phyloP scores from a whole-genome alignment of 2,329 filamentous ascomycete genomes.

The Thielaviopsis punctulata region DNA sequence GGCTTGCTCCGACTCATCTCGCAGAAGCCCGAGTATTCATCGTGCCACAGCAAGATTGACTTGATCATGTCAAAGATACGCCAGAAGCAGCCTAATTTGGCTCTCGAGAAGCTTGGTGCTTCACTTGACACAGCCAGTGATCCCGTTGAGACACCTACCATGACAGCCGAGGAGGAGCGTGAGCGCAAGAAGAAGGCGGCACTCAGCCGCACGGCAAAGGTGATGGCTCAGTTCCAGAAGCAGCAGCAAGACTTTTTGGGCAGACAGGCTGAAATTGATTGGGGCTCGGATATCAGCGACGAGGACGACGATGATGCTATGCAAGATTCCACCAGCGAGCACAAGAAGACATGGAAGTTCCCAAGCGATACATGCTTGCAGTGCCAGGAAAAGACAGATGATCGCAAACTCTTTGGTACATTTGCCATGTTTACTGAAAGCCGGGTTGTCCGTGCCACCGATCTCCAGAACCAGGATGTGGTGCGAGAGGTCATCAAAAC shows the following conservation, averaged over 20 bases:
- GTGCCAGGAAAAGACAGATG: conserved; percentile 90
- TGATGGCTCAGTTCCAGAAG: conserved; percentile 97
- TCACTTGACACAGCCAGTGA: conserved; percentile 69
- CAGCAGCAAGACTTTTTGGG: conserved; percentile 92
- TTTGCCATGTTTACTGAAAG: conserved; percentile 83
- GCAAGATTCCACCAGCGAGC: conserved; percentile 41
- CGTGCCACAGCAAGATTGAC: conserved; percentile 68
- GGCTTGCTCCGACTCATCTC: conserved; percentile 45
- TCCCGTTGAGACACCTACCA: conserved; percentile 28
- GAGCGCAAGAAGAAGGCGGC: conserved; percentile 84
- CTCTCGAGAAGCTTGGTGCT: conserved; percentile 46
- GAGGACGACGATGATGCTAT: conserved; percentile 49
- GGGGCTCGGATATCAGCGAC: conserved; percentile 58
- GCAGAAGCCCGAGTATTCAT: conserved; percentile 56
- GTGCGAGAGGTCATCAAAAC: conserved; percentile 67
- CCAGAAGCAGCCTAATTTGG: conserved; percentile 57
- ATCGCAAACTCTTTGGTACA: conserved; percentile 75
- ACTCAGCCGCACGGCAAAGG: conserved; percentile 70
- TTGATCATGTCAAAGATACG: conserved; percentile 72
- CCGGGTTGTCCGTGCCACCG: conserved; percentile 70
- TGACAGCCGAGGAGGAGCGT: conserved; percentile 51
- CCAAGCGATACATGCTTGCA: conserved; percentile 86
- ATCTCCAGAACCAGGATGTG: conserved; percentile 65
- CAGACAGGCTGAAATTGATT: conserved; percentile 63
- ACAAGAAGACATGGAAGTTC: conserved; percentile 62